phyloP scores from a whole-genome alignment of 2,329 filamentous ascomycete genomes.

The Huntiella moniliformis region DNA sequence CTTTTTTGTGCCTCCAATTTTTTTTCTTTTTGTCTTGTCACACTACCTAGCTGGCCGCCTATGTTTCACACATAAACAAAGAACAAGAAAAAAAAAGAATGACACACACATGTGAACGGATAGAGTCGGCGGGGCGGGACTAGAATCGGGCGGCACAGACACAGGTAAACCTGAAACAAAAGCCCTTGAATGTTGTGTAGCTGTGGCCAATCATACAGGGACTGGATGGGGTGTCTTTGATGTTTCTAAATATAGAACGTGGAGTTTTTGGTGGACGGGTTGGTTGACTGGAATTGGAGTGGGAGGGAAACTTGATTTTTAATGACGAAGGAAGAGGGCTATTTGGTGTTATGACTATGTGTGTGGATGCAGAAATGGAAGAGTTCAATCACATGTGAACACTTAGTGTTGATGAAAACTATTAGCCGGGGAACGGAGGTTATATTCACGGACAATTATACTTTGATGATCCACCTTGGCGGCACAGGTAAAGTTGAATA shows the following conservation, averaged over 20 bases:
- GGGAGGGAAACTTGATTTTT: neutral
- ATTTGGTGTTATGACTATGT: neutral
- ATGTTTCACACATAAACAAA: neutral
- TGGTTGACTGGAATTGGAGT: neutral
- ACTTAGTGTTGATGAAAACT: too few relatives aligned
- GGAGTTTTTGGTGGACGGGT: neutral
- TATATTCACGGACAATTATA: too few relatives aligned
- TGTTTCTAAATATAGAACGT: slow-evolving; percentile 8
- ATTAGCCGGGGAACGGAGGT: too few relatives aligned
- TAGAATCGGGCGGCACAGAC: slow-evolving; percentile 8
- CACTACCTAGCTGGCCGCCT: neutral
- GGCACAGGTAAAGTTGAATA: too few relatives aligned
- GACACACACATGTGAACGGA: neutral
- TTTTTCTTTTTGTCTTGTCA: neutral
- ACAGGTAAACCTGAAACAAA: slow-evolving; percentile 12
- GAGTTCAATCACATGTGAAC: too few relatives aligned
- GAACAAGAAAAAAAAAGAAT: neutral
- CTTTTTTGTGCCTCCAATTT: neutral
- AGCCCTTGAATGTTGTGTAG: slow-evolving; percentile 4
- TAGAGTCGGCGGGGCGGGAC: neutral
- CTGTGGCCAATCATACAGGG: slow-evolving; percentile 2
- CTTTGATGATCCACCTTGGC: too few relatives aligned
- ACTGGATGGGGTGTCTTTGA: neutral
- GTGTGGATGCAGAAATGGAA: too few relatives aligned
- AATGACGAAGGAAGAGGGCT: neutral